phyloP scores from a whole-genome alignment of 73 alveolate species.

The Uronychia setigera region DNA sequence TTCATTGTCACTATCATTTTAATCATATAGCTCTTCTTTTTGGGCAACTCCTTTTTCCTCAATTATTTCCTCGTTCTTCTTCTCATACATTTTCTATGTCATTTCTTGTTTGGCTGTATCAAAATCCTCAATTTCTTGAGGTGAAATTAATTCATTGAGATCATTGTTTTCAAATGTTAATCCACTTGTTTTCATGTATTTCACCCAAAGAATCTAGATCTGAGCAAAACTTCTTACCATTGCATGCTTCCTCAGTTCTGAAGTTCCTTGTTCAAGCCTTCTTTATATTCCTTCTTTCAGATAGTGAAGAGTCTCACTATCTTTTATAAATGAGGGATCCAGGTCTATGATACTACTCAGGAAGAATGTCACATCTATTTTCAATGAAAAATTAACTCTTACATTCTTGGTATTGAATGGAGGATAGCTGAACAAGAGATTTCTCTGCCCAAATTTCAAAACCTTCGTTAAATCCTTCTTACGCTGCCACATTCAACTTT shows the following conservation, averaged over 20 bases:
- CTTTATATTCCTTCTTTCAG: neutral
- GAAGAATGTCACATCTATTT: neutral
- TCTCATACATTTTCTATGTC: neutral
- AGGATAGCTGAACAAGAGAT: neutral
- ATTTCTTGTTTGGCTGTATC: neutral
- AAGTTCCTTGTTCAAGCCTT: neutral
- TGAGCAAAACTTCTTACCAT: neutral
- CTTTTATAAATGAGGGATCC: neutral
- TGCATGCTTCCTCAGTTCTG: neutral
- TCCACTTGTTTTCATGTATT: neutral
- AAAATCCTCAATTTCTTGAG: neutral
- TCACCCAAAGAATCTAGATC: neutral
- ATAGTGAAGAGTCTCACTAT: neutral
- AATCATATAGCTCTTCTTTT: neutral
- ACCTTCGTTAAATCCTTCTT: neutral
- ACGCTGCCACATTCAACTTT: neutral
- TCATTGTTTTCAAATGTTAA: neutral
- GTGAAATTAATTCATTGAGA: neutral
- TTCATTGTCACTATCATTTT: neutral
- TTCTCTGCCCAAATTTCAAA: neutral
- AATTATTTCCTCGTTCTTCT: neutral
- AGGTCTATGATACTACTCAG: neutral
- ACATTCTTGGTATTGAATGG: neutral
- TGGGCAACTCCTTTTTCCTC: neutral
- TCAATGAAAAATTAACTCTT: neutral